Base-by-base conservation (phyloP, 169 alveolate genomes). In the Babesia bigemina region DNA sequence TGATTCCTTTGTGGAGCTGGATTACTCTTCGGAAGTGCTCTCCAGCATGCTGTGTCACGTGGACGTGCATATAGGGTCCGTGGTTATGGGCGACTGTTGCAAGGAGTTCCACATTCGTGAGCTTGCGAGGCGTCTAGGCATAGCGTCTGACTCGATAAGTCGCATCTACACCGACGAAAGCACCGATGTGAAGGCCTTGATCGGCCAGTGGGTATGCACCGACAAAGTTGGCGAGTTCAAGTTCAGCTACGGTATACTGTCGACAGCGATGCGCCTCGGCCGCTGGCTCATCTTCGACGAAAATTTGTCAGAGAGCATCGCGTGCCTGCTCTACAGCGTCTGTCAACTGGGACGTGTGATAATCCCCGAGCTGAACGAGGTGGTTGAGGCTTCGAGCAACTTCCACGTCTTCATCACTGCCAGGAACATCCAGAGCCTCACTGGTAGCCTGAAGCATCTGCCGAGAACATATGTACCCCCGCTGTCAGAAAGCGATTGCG, bases 241-340 rank as follows among this genome's bases (percentile, higher is more conserved):
- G 58, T 93, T 87, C 89, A 86, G 75, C 53, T 86, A 84, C 70
- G 96, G 96, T 22, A 67, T 93, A 2, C 71, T 93, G 21, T 42
- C 96, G 16, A 69, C 61, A 22, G 94, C 96, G 47, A 75, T 93
- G 81, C 79, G 66, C 4, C 62, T 63, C 33, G 96, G 96, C 0
- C 75, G 75, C 13, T 93, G 96, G 96, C 66, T 93, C 11, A 76
- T 93, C 14, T 73, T 93, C 49, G 96, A 93, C 56, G 90, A 91
- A 49, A 86, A 82, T 49, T 29, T 90, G 26, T 88, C 96, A 6
- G 84, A 82, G 47, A 84, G 91, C 63, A 79, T 92, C 19, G 85
- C 72, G 17, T 84, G 77, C 59, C 78, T 87, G 59, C 48, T 92
- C 19, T 75, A 85, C 63, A 91, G 88, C 55, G 61, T 92, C 11